Conservation (phyloP, 352 stramenopile genomes). For the Halophytophthora polymorphica region DNA sequence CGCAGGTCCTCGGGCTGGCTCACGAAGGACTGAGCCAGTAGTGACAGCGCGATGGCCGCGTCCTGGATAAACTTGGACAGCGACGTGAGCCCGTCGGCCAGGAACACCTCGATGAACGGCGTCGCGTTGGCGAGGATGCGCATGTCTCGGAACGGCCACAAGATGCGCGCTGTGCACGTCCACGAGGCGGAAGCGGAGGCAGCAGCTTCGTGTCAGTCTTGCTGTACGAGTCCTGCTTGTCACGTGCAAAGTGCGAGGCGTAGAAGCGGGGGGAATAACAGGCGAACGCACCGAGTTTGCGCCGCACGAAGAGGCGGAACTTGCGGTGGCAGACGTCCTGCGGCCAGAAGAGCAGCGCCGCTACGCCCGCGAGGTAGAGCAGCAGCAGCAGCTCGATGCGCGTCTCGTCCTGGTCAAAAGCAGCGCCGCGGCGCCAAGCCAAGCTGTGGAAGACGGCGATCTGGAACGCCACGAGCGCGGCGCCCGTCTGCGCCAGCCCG, state of each 20-base stretch:
- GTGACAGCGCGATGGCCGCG: constrained; percentile 51
- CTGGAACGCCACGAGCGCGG: constrained; percentile 39
- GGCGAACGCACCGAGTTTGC: constrained; percentile 31
- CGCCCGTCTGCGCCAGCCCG: constrained; percentile 40
- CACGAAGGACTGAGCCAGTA: constrained; percentile 57
- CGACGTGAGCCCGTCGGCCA: constrained; percentile 78
- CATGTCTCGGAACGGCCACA: constrained; percentile 73
- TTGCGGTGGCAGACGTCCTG: constrained; percentile 69
- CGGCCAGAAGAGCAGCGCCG: constrained; percentile 55
- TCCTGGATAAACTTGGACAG: constrained; percentile 86
- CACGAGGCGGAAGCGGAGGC: neutral
- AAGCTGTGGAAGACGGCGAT: constrained; percentile 54
- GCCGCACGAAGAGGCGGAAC: constrained; percentile 57
- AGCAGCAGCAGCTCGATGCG: constrained; percentile 70
- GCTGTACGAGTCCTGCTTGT: too few relatives aligned
- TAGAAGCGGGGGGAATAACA: neutral
- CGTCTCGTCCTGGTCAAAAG: constrained; percentile 51
- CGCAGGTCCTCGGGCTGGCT: constrained; percentile 41
- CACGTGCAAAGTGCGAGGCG: too few relatives aligned
- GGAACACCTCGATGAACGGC: constrained; percentile 77
- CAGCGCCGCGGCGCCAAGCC: constrained; percentile 28
- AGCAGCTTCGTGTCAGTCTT: constrained; percentile 4
- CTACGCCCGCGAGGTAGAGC: constrained; percentile 45
- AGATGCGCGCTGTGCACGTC: constrained; percentile 24
- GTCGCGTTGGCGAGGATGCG: constrained; percentile 48